Base-by-base conservation (phyloP, 345 rosid genomes). In the Eucalyptus grandis region DNA sequence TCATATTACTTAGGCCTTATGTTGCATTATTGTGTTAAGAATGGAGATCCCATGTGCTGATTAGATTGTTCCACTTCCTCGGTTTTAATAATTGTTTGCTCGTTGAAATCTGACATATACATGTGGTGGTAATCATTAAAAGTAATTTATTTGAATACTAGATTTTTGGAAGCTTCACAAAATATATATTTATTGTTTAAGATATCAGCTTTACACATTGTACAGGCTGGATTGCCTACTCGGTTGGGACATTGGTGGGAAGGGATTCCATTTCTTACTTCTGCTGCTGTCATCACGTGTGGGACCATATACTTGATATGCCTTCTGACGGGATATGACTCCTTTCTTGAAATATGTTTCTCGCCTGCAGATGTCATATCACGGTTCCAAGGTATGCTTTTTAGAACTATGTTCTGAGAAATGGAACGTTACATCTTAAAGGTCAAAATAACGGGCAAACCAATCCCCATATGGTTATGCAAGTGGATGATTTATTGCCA, bases 171-270 rank as follows among this genome's bases (percentile, higher is more conserved):
- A 40, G 47, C 85, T 77, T 77, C 15, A 11, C 30, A 77, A 43
- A 21, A 30, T 43, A 77, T 77, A 77, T 21, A 21, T 77, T 11
- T 37, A 19, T 72, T 21, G 14, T 72, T 19, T 77, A 21, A 77
- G 15, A 77, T 4, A 2, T 40, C 24, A 40, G 15, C 22, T 77
- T 77, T 77, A 40, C 85, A 77, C 30, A 49, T 87, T 83, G 15
- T 81, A 27, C 94, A 98, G 99, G 98, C 98, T 21, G 96, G 99
- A n/a, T 67, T 98, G 87, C 95, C 94, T 62, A 96, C 99, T 50
- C 92, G 98, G 90, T 90, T 89, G 72, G 91, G 94, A 67, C 98
- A 98, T 88, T 98, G 97, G 98, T 97, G 99, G 99, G 97, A 96
- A 69, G 92, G 95, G 72, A 95, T 98, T 89, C 99, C 99, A 2